phyloP scores from a whole-genome alignment of 768 basidiomycete genomes.

The Suillus spraguei region DNA sequence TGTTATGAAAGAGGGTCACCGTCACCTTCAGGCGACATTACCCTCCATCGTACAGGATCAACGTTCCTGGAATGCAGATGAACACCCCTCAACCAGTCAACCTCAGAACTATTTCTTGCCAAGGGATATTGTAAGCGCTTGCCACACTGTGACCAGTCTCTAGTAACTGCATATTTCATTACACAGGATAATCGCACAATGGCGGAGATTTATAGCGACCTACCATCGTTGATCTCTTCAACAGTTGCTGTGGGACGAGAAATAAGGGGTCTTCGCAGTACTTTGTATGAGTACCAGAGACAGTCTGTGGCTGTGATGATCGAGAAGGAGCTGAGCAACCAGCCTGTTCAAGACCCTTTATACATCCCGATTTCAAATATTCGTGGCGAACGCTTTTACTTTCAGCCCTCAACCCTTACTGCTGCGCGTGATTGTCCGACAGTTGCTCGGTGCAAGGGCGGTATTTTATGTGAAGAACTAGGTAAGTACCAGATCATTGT shows the following conservation, averaged over 20 bases:
- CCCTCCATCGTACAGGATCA: conserved; percentile 44
- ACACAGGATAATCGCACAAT: conserved; percentile 65
- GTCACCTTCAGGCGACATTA: conserved; percentile 49
- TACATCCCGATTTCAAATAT: conserved; percentile 56
- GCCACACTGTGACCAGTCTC: neutral
- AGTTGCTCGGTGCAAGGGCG: conserved; percentile 56
- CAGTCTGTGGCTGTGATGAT: conserved; percentile 75
- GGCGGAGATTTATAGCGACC: conserved; percentile 68
- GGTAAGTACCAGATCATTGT: conserved; percentile 42
- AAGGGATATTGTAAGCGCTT: conserved; percentile 28
- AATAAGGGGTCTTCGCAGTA: conserved; percentile 49
- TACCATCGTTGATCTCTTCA: conserved; percentile 48
- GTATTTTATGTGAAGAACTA: conserved; percentile 84
- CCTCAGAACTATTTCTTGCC: conserved; percentile 24
- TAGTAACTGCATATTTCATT: conserved; percentile 12
- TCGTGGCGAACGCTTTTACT: conserved; percentile 49
- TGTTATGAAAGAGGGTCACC: conserved; percentile 30
- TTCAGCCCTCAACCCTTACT: conserved; percentile 73
- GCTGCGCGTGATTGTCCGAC: conserved; percentile 55
- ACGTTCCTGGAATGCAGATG: conserved; percentile 49
- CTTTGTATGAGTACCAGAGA: conserved; percentile 67
- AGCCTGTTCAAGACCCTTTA: conserved; percentile 57
- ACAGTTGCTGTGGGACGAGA: conserved; percentile 25
- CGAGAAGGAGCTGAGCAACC: conserved; percentile 49
- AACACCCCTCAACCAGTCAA: conserved; percentile 16